These are phyloP conservation scores for Vitis hybrid DNA, from an alignment of 177 flowering plant species.

Conservation along the genomic window DNA sequence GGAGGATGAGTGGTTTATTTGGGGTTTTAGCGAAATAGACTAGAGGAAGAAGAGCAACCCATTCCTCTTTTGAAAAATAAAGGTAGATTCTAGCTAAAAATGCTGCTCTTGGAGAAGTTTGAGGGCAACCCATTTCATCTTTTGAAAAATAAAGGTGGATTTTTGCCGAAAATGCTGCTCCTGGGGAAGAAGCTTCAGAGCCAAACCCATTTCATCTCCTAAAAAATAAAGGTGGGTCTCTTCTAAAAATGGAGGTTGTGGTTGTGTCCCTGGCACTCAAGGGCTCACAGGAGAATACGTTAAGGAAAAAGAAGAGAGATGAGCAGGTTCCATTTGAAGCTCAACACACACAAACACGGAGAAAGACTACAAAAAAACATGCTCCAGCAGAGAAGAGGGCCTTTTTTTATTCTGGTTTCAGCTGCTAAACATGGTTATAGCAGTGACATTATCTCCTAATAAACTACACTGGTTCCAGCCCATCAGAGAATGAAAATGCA, in stretches of 20 bases:
- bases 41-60: no score
- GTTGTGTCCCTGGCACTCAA: no score
- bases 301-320: no score
- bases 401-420: no score
- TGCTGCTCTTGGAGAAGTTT: slow-evolving; percentile 6
- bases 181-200: slow-evolving; percentile 2
- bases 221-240: no score
- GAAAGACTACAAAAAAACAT: no score
- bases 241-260: no score
- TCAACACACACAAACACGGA: no score
- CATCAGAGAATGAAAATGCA: not conserved
- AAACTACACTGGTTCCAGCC: slow-evolving; percentile 1
- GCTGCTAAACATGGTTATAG: not conserved
- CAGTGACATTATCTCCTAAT: not conserved
- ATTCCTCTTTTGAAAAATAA: no score
- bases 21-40: slow-evolving; percentile 5
- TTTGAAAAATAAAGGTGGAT: slow-evolving; percentile 2
- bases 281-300: no score
- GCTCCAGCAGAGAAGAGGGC: no score
- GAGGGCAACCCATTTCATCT: slow-evolving; percentile 12
- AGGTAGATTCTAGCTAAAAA: not conserved
- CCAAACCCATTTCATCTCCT: slow-evolving; percentile 11
- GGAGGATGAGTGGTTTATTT: not conserved
- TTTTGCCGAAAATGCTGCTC: slow-evolving; percentile 1
- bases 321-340: no score